Evolutionary conservation across 805 yeast species (phyloP).

Genomic region (Saturnispora hagleri): DNA sequence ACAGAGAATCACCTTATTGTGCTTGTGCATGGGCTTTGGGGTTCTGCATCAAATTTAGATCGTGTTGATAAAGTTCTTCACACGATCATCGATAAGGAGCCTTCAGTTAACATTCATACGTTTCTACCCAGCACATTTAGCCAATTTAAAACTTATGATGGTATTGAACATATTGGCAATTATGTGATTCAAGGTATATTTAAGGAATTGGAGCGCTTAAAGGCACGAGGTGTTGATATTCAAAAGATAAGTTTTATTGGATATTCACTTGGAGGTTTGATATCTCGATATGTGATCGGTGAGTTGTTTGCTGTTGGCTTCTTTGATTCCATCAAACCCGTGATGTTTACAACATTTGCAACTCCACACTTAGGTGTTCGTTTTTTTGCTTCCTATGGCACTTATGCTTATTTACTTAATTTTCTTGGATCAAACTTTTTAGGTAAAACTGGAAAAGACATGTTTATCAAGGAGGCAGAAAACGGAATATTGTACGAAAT

Average conservation of each 20-base stretch:
- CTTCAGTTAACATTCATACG: conserved; percentile 25
- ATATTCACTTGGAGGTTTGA: conserved; percentile 83
- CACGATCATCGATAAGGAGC: conserved; percentile 24
- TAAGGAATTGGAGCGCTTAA: conserved; percentile 30
- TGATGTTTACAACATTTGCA: conserved; percentile 59
- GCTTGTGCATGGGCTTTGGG: conserved; percentile 74
- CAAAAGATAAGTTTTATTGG: conserved; percentile 68
- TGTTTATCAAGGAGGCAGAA: conserved; percentile 43
- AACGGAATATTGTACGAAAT: conserved; percentile 41
- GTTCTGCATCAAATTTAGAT: conserved; percentile 50
- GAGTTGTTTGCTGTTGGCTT: conserved; percentile 39
- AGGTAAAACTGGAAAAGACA: conserved; percentile 66
- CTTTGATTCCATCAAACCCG: conserved; percentile 53
- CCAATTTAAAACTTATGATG: conserved; percentile 76
- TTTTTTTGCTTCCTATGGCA: conserved; percentile 32
- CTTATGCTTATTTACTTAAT: conserved; percentile 33
- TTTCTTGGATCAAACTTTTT: conserved; percentile 43
- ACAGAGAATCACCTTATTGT: conserved; percentile 49
- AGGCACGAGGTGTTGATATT: conserved; percentile 24
- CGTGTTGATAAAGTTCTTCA: conserved; percentile 36
- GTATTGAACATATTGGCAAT: conserved; percentile 64
- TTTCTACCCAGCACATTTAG: conserved; percentile 53
- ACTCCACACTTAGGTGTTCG: conserved; percentile 66
- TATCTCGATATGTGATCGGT: conserved; percentile 65
- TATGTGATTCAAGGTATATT: conserved; percentile 61